Base-by-base conservation (phyloP, 2,329 filamentous ascomycete species). In the Pleoardoris graminearum region DNA sequence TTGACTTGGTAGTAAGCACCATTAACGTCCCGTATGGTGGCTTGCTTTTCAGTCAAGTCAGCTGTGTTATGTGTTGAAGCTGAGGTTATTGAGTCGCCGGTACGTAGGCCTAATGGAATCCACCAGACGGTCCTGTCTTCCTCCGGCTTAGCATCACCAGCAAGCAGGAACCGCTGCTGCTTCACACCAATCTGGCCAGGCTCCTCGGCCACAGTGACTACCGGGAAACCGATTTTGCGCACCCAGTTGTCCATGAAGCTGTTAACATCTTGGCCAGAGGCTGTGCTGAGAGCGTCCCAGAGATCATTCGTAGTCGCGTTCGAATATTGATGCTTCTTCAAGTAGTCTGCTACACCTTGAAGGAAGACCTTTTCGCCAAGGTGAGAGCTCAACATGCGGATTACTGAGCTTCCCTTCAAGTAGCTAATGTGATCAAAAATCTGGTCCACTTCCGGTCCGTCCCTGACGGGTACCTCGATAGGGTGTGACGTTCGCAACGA, bases 371-470 rank as follows among this genome's bases (percentile, higher is more conserved):
- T 86, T 47, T 89, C 86, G 12, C 91, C 91, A 16, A 99, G 84
- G 73, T 97, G 90, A 65, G 88, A 87, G 63, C 91, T 93, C 65
- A 99, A 77, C 94, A 99, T 99, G 68, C 94, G 89, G 68, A 99
- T 94, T 54, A 94, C 90, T 2, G 93, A 96, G 77, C 91, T 96
- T 30, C 94, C 94, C 79, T 99, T 97, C 57, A 95, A 81, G 71
- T 97, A 99, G 76, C 90, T 95, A 75, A 99, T 97, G 71, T 88
- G 85, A 72, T 99, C 94, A 69, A 99, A 99, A 60, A 97, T 96
- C 74, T 99, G 94, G 74, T 97, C 95, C 60, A 97, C 91, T 64
- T 97, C 94, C 10, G 97, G 83, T 25, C 92, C 94, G 71, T 97
- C 92, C 63, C 86, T 87, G 25, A 99, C 94, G 0, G 91, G 90